These are phyloP conservation scores for Pestalotiopsis sp. DNA, from an alignment of 2,329 filamentous ascomycete species.

Conservation along the genomic window DNA sequence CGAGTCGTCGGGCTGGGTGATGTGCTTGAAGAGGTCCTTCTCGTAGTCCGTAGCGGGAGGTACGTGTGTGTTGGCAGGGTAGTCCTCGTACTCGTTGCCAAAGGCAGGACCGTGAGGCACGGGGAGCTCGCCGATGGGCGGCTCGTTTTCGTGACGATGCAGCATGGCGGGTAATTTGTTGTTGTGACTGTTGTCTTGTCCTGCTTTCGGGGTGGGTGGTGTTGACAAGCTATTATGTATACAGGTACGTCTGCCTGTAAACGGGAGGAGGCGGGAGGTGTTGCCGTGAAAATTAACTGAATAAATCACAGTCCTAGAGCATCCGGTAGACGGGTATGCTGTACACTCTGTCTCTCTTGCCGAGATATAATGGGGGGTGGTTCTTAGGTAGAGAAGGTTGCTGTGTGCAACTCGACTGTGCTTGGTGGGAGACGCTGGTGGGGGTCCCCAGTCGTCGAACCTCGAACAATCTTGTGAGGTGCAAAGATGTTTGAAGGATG, in stretches of 20 bases:
- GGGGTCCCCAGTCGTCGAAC: background rate
- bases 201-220: background rate
- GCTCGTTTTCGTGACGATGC: conserved; percentile 44
- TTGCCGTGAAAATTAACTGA: background rate
- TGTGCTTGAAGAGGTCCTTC: conserved; percentile 69
- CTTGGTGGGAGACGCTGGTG: background rate
- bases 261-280: background rate
- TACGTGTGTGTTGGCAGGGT: conserved; percentile 34
- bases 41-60: conserved; percentile 50
- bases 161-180: background rate
- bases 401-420: background rate
- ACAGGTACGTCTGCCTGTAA: background rate
- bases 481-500: background rate
- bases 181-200: background rate
- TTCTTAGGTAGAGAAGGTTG: background rate
- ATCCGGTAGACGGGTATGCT: background rate
- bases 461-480: background rate
- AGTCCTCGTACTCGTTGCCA: conserved; percentile 52
- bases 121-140: conserved; percentile 53
- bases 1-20: conserved; percentile 86
- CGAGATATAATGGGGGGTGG: background rate
- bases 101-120: conserved; percentile 56
- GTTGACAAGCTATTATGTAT: background rate
- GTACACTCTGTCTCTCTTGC: background rate
- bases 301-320: background rate